Base-by-base conservation (phyloP, 2,329 filamentous ascomycete genomes). In the Fusarium pseudonygamai region DNA sequence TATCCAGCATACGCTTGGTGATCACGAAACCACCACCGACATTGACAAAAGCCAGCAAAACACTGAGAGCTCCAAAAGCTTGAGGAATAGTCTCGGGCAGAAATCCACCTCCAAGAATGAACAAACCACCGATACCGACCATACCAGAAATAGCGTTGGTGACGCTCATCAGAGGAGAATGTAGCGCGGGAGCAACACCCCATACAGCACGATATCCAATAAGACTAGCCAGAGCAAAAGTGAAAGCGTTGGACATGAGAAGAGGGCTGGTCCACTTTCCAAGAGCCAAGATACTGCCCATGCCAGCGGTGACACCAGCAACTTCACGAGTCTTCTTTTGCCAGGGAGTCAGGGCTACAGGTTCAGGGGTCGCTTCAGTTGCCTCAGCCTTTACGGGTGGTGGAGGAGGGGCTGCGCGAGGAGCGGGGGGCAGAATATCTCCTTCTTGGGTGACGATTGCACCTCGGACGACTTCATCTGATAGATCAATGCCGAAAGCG, bases 131-230 rank as follows among this genome's bases (percentile, higher is more conserved):
- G 69, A 97, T 88, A 65, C 94, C 95, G 36, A 97, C 95, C 92
- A 97, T 94, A 82, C 92, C 94, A 37, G 93, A 96, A 76, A 97
- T 97, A 34, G 95, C 95, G 80, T 97, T 97, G 13, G 95, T 97
- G 40, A 97, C 94, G 75, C 93, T 95, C 95, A 97, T 97, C 10
- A 97, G 84, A 3, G 94, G 95, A 5, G 93, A 96, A 81, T 97
- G 95, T 10, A 97, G 86, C 40, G 94, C 93, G 13, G 94, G 94
- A 1, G 87, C 85, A 18, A 97, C 94, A 60, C 94, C 94, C 94
- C 94, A 97, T 30, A 97, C 93, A 11, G 93, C 93, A 55, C 94
- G 90, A 79, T 97, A 97, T 13, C 94, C 95, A 72, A 97, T 94
- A 34, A 97, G 84, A 76, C 93, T 93, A 53, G 95, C 93, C 50